Conservation (phyloP, 805 yeast species). For the Candida arabinofermentans region DNA sequence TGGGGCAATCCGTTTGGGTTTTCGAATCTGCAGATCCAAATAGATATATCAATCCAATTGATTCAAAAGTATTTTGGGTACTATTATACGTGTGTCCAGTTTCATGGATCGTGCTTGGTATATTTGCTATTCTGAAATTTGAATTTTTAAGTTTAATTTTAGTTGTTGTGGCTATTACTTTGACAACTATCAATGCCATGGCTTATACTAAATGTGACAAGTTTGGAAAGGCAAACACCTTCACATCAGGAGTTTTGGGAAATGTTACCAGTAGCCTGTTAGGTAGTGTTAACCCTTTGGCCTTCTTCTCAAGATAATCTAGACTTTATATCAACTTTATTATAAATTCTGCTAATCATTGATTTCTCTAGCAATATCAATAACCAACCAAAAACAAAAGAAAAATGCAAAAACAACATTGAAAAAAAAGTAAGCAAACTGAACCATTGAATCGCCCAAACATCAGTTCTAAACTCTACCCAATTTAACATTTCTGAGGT, state of each 20-base stretch:
- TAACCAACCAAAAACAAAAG: too few species aligned
- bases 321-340: neutral
- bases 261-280: constrained; percentile 42
- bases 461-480: neutral
- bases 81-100: constrained; percentile 72
- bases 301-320: neutral
- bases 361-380: neutral
- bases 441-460: too few species aligned
- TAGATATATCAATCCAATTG: constrained; percentile 80
- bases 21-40: constrained; percentile 79
- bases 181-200: constrained; percentile 78
- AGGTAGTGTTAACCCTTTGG: constrained; percentile 42
- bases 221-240: constrained; percentile 75
- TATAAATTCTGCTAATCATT: too few species aligned
- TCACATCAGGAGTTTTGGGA: constrained; percentile 57
- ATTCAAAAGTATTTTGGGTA: constrained; percentile 84
- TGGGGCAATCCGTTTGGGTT: constrained; percentile 77
- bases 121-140: constrained; percentile 75
- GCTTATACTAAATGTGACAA: constrained; percentile 92
- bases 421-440: neutral
- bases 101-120: constrained; percentile 68
- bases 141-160: constrained; percentile 64
- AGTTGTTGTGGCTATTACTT: constrained; percentile 61
- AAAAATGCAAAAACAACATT: too few species aligned
- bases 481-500: constrained; percentile 7